These are phyloP conservation scores for Betula pendula DNA, from an alignment of 306 rosid genomes.

Conservation along the genomic window DNA sequence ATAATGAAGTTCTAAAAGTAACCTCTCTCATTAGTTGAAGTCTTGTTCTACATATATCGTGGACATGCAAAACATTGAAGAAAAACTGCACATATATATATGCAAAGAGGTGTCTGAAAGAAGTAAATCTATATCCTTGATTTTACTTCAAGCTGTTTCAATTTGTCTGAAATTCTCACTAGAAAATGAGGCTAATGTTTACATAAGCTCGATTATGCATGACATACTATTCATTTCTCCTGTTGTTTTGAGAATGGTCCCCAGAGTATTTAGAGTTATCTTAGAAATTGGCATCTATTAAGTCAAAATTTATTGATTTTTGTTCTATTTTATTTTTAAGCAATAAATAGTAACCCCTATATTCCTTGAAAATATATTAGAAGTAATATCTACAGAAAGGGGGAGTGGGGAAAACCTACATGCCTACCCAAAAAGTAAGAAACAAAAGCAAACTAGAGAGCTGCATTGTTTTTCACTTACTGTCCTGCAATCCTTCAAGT, in stretches of 20 bases:
- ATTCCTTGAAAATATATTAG: not conserved
- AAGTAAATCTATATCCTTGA: not conserved
- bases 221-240: not conserved
- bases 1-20: not conserved
- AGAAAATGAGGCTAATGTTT: not conserved
- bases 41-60: not conserved
- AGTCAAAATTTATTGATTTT: not conserved
- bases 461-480: not conserved
- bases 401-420: not conserved
- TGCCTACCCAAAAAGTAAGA: not conserved
- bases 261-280: not conserved
- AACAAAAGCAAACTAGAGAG: not conserved
- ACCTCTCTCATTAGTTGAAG: not conserved
- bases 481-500: not conserved
- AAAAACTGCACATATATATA: not conserved
- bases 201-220: not conserved
- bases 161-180: not conserved
- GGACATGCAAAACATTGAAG: not conserved
- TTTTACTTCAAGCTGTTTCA: not conserved
- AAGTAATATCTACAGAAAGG: not conserved
- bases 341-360: too few species aligned
- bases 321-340: too few species aligned
- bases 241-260: not conserved
- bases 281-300: not conserved
- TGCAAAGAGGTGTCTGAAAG: not conserved